A percentile compares a stretch with the other conserved stretches of the same genome.
Evolutionary conservation across 177 flowering plant species (phyloP).

Genomic region (Vitis hybrid): DNA sequence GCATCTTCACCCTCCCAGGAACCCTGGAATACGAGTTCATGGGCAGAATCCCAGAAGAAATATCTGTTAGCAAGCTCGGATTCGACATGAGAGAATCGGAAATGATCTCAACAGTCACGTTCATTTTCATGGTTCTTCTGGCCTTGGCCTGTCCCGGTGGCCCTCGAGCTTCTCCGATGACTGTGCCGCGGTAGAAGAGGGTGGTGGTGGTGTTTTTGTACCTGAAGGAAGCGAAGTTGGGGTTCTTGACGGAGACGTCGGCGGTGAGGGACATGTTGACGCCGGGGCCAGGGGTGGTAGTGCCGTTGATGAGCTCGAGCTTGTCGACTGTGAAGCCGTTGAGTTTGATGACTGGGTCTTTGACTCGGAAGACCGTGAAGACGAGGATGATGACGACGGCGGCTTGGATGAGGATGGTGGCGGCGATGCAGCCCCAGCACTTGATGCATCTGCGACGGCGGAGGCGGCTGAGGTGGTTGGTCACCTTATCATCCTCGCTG

Average conservation of each 20-base stretch:
- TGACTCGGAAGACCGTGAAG: conserved; percentile 57
- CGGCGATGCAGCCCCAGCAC: conserved; percentile 33
- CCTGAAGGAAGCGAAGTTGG: conserved; percentile 59
- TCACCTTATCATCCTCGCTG: conserved; percentile 18
- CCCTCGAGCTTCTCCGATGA: conserved; percentile 45
- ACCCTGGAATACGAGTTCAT: conserved; percentile 41
- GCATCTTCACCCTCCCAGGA: conserved; percentile 47
- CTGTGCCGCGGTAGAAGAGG: conserved; percentile 34
- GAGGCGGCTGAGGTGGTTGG: background rate
- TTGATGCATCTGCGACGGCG: conserved; percentile 21
- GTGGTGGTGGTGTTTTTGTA: conserved; percentile 47
- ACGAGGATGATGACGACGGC: conserved; percentile 28
- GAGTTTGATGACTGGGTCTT: conserved; percentile 46
- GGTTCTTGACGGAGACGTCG: conserved; percentile 58
- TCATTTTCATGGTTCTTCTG: conserved; percentile 45
- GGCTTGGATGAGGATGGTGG: conserved; percentile 25
- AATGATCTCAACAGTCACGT: conserved; percentile 44
- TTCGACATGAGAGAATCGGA: conserved; percentile 21
- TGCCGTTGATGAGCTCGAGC: conserved; percentile 28
- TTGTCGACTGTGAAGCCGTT: conserved; percentile 31
- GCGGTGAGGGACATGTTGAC: conserved; percentile 46
- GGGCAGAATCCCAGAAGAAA: conserved; percentile 26
- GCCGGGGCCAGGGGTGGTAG: conserved; percentile 18
- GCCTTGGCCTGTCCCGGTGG: conserved; percentile 53
- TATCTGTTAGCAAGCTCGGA: conserved; percentile 30